Base-by-base conservation (phyloP, 805 yeast species). In the Groenewaldozyma salmanticensis region DNA sequence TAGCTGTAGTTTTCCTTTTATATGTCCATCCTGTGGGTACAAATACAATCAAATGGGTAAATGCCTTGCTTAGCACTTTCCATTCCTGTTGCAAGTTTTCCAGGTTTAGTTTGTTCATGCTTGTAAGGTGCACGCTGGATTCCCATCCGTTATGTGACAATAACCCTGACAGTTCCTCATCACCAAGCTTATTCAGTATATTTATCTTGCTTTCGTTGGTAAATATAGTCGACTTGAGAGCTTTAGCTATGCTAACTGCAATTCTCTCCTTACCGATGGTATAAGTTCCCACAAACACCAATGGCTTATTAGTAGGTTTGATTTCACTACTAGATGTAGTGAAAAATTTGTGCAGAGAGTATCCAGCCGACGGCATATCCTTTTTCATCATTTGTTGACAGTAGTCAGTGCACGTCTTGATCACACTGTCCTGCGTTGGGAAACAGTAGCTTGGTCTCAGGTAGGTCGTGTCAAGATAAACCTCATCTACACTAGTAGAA, bases 391-490 rank as follows among this genome's bases (percentile, higher is more conserved):
- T 49, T 13, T 64, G 57, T 6, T 51, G 45, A 34, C 76, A 68
- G 64, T 80, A 74, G 1, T 67, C 59, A 0, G 79, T 74, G n/a
- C 82, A 71, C 2, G 71, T 62, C 0, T 66, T 61, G 32, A 90
- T 73, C 1, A 90, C 92, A 18, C 66, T 57, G 27, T 71, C 70
- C 53, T 92, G 97, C 21, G 75, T 69, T 0, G 96, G 95, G 51
- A 90, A 88, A 35, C 73, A 70, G 50, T 84, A 77, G 24, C 64
- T 65, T 0, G 94, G 87, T 39, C 81, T 70, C 59, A 87, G 61
- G 59, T 92, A 92, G 0, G 98, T 92, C 0, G 96, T 92, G 57
- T 92, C 98, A 17, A 92, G 68, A 53, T 86, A 92, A 0, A 86
- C 69, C 38, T 69, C 70, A 51, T 85, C 78, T 20, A 85, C 60